Evolutionary conservation across 805 yeast genomes (phyloP), one percentile per base, ranked within the genome.

Genomic region (Zygosaccharomyces gambellarensis): DNA sequence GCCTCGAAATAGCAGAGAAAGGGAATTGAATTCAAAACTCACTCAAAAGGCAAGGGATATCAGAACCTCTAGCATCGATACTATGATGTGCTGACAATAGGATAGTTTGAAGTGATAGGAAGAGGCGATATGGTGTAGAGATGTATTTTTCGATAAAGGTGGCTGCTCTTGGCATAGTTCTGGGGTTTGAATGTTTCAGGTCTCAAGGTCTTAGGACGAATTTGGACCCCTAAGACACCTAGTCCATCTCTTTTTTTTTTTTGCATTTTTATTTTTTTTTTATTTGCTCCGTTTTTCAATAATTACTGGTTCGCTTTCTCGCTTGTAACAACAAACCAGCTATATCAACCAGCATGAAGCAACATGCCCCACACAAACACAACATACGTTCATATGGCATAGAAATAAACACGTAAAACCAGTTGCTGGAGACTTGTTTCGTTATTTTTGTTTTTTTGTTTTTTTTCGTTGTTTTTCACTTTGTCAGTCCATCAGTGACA

Each of bases 251-350:
- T 25, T 25, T 25, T 25, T 8, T 25, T 2, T 5, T 8, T 25
- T 25, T 25, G 9, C 9, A 25, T 8, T 25, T 25, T 25, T 25
- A 25, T 17, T 31, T 30, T 25, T 41, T 17, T 29, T 41, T 32
- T 31, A 27, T n/a, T n/a, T 10, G 9, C 10, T 22, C 21, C 4
- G 8, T 14, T 11, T 8, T 23, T 34, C 28, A 25, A 11, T 19
- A 25, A 11, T 19, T 28, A 29, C 28, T 30, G 45, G 36, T 34
- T 30, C 28, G 14, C 36, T 12, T 29, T 17, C 22, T 42, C 38
- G 45, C 25, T 21, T 19, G 45, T n/a, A 12, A 42, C 45, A 42
- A 42, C 45, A 42, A 42, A 19, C 43, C 34, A 42, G 45, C 45
- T 36, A 42, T 42, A 25, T 34, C 21, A 34, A 34, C 45, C 45